phyloP scores from a whole-genome alignment of 805 yeast species.

The Sugiyamaella chiloensis region DNA sequence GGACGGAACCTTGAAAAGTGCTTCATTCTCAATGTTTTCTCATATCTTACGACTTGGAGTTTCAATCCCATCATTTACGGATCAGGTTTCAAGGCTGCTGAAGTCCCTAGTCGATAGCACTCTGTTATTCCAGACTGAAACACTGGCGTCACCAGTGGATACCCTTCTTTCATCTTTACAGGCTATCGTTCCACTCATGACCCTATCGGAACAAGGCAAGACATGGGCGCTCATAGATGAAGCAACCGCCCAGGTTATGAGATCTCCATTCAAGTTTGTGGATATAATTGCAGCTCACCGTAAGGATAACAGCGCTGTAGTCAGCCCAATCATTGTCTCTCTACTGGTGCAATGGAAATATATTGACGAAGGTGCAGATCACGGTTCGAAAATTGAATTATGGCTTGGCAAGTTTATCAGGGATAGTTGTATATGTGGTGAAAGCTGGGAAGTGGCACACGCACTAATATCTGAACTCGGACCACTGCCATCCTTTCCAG shows the following conservation, averaged over 20 bases:
- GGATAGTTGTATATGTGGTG: constrained; percentile 56
- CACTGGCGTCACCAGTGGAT: constrained; percentile 52
- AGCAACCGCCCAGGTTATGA: constrained; percentile 62
- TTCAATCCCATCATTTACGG: constrained; percentile 30
- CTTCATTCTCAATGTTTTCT: constrained; percentile 61
- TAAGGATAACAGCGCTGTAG: constrained; percentile 28
- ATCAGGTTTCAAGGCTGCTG: constrained; percentile 50
- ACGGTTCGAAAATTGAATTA: constrained; percentile 29
- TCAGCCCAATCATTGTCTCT: constrained; percentile 58
- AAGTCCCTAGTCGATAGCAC: constrained; percentile 49
- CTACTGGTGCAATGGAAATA: constrained; percentile 69
- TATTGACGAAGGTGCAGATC: constrained; percentile 38
- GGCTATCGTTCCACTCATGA: neutral
- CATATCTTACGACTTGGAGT: constrained; percentile 55
- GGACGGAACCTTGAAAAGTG: constrained; percentile 14
- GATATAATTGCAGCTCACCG: constrained; percentile 44
- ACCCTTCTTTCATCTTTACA: constrained; percentile 52
- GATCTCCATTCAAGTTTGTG: constrained; percentile 80
- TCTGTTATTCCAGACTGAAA: constrained; percentile 49
- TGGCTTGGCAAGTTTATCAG: constrained; percentile 55
- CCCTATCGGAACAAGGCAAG: constrained; percentile 25
- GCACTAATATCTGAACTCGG: neutral
- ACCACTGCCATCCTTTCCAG: neutral
- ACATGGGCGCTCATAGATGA: constrained; percentile 74
- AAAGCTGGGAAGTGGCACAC: constrained; percentile 37